Conservation (phyloP, 345 rosid species). For the Lenwebbia sp. region DNA sequence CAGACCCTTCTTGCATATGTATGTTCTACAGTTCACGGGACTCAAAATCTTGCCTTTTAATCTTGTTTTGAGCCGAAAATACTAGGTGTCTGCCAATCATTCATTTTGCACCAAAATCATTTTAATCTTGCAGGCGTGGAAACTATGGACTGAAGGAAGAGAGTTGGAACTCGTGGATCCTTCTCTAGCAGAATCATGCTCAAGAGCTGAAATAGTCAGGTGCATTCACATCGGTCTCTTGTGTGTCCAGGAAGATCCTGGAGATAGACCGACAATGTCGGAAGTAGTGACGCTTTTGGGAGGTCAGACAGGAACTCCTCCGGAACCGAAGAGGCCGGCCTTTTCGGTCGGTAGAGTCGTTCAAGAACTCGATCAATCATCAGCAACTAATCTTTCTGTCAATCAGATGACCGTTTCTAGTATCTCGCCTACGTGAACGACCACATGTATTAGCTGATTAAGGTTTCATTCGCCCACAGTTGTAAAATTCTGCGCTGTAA, state of each 20-base stretch:
- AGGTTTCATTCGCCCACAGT: neutral
- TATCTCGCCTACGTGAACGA: neutral
- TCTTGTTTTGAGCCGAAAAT: slow-evolving; percentile 4
- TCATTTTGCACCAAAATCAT: neutral
- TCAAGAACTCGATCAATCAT: neutral
- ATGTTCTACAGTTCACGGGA: neutral
- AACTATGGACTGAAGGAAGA: slow-evolving; percentile 27
- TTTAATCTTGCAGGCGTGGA: slow-evolving; percentile 26
- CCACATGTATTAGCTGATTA: neutral
- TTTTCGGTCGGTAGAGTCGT: slow-evolving; percentile 1
- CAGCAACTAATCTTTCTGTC: neutral
- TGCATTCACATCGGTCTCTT: slow-evolving; percentile 37
- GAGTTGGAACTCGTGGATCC: slow-evolving; percentile 27
- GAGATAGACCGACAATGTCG: slow-evolving; percentile 38
- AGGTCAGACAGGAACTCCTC: slow-evolving; percentile 7
- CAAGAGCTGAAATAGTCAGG: slow-evolving; percentile 13
- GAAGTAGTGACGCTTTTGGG: slow-evolving; percentile 20
- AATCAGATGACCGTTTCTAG: slow-evolving; percentile 1
- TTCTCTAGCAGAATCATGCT: slow-evolving; percentile 9
- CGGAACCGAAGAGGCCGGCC: slow-evolving; percentile 11
- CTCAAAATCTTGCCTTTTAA: neutral
- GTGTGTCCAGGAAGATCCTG: slow-evolving; percentile 8
- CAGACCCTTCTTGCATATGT: slow-evolving; percentile 15
- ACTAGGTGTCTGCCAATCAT: neutral
- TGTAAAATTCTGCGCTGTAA: neutral